phyloP scores from a whole-genome alignment of 2,329 filamentous ascomycete species.

The Lasiodiplodia citricola region DNA sequence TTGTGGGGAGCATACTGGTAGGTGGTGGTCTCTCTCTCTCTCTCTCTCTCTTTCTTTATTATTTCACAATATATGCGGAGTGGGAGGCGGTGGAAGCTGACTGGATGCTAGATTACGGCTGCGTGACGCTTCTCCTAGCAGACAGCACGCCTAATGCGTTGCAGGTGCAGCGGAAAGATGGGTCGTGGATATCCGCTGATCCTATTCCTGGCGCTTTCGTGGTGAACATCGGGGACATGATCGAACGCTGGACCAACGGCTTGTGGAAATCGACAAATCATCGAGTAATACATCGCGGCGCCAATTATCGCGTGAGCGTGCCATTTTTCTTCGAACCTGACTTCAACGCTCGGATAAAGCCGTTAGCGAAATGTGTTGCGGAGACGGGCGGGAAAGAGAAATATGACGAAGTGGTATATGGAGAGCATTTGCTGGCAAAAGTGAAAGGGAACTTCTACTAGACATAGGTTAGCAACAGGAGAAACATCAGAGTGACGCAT shows the following conservation, averaged over 20 bases:
- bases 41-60: not conserved
- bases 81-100: not conserved
- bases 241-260: conserved; percentile 54
- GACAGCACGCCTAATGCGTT: conserved; percentile 49
- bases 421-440: conserved; percentile 50
- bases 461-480: not conserved
- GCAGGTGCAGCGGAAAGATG: conserved; percentile 5
- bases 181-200: conserved; percentile 52
- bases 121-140: conserved; percentile 53
- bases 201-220: conserved; percentile 53
- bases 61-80: not conserved
- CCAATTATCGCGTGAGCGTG: conserved; percentile 48
- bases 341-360: conserved; percentile 47
- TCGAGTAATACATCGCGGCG: conserved; percentile 50
- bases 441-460: conserved; percentile 48
- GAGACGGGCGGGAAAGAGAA: conserved; percentile 38
- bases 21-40: not conserved
- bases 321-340: conserved; percentile 58
- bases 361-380: conserved; percentile 45
- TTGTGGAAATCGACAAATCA: conserved; percentile 51
- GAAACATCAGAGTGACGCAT: not conserved
- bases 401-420: conserved; percentile 46
- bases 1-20: conserved; percentile 44
- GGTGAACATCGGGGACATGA: conserved; percentile 58
- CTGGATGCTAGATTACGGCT: conserved; percentile 50